Evolutionary conservation across 2,329 filamentous ascomycete species (phyloP).

Genomic region (Fusarium keratoplasticum): DNA sequence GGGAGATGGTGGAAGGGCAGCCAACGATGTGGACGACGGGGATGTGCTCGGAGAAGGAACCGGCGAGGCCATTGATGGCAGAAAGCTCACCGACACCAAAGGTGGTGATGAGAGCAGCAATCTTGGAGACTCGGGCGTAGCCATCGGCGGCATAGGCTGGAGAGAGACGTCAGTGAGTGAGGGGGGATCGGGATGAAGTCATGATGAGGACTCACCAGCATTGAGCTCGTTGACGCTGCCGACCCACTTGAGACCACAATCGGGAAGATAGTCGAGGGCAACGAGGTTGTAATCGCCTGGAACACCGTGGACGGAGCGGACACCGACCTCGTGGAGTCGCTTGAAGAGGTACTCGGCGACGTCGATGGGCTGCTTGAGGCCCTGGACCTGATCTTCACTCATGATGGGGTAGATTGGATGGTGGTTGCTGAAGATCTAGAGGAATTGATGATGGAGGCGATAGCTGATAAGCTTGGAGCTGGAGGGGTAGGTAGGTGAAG

Average conservation of each 20-base stretch:
- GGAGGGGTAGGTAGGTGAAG: constrained; percentile 13
- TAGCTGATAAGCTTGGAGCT: constrained; percentile 3
- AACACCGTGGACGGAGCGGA: constrained; percentile 75
- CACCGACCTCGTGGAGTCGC: constrained; percentile 71
- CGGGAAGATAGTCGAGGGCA: constrained; percentile 73
- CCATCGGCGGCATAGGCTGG: constrained; percentile 83
- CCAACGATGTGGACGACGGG: constrained; percentile 77
- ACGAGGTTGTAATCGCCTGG: constrained; percentile 80
- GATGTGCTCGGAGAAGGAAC: constrained; percentile 79
- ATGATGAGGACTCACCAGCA: constrained; percentile 63
- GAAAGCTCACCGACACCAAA: constrained; percentile 83
- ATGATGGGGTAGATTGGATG: constrained; percentile 27
- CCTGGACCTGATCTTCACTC: constrained; percentile 45
- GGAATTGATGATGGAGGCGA: background rate
- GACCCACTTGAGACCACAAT: constrained; percentile 71
- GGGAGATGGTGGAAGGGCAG: constrained; percentile 61
- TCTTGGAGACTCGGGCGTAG: constrained; percentile 78
- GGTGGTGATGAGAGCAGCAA: constrained; percentile 77
- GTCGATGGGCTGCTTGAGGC: constrained; percentile 63
- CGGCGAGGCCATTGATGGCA: constrained; percentile 78
- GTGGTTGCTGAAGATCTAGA: background rate
- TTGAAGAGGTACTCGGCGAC: constrained; percentile 77
- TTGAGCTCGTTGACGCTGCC: constrained; percentile 80
- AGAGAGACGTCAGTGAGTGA: constrained; percentile 26
- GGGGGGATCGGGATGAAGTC: constrained; percentile 7